Evolutionary conservation across 345 rosid genomes (phyloP).

Genomic region (Triadica sebifera): DNA sequence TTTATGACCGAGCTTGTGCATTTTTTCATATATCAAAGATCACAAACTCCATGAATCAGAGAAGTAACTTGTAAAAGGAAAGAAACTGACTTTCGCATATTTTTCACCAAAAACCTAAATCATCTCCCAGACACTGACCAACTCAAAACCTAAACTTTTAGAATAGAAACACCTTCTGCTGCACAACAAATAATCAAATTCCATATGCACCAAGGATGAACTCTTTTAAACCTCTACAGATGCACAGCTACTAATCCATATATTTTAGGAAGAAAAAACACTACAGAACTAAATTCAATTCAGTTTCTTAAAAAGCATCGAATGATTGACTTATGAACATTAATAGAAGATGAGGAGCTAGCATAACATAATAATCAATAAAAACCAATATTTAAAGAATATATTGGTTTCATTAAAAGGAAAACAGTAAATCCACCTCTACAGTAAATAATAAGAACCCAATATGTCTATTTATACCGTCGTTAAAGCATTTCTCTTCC

Average conservation of each 20-base stretch:
- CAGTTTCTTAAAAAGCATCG: not conserved
- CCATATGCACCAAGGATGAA: not conserved
- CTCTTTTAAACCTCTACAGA: not conserved
- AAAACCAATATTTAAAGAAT: not conserved
- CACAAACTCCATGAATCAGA: not conserved
- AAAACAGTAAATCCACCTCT: not conserved
- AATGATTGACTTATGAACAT: not conserved
- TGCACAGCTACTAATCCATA: not conserved
- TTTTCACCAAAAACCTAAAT: not conserved
- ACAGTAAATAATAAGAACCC: not conserved
- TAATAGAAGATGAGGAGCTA: not conserved
- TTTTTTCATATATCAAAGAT: not conserved
- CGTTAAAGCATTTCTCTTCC: not conserved
- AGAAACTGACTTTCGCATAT: not conserved
- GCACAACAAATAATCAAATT: not conserved
- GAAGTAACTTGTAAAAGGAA: not conserved
- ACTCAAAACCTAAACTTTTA: not conserved
- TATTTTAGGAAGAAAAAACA: not conserved
- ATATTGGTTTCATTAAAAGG: not conserved
- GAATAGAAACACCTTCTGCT: not conserved
- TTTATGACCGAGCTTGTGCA: not conserved
- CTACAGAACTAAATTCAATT: not conserved
- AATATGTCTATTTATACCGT: not conserved
- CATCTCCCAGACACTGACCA: not conserved
- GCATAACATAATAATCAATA: not conserved